Evolutionary conservation across 148 eudicot genomes (phyloP).

Genomic region (Silene conica): DNA sequence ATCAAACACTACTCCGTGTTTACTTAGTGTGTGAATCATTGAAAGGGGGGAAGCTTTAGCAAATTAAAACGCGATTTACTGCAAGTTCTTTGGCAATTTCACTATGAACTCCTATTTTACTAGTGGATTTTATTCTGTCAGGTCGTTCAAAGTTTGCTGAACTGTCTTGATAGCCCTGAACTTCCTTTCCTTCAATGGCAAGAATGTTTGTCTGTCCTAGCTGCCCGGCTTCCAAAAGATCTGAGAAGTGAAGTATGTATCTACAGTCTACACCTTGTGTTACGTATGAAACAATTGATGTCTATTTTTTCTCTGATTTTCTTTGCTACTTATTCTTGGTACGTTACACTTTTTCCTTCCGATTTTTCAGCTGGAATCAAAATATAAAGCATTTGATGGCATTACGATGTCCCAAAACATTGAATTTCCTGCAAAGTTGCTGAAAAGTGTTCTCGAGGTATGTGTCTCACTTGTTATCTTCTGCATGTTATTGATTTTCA

Average conservation of each 20-base stretch:
- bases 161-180: constrained; percentile 91
- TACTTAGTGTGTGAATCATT: background rate
- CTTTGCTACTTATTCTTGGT: background rate
- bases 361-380: constrained; percentile 71
- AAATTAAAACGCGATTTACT: background rate
- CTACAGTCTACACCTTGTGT: background rate
- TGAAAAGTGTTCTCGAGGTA: constrained; percentile 83
- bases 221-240: constrained; percentile 92
- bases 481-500: background rate
- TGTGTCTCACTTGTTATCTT: constrained; percentile 17
- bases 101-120: background rate
- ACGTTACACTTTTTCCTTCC: constrained; percentile 10
- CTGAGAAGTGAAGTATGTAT: constrained; percentile 65
- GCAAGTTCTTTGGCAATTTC: background rate
- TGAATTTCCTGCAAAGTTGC: constrained; percentile 88
- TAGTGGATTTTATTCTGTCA: constrained; percentile 26
- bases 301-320: background rate
- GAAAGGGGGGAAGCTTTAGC: constrained; percentile 5
- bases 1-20: too few species aligned
- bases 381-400: constrained; percentile 58
- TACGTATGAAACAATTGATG: constrained; percentile 8
- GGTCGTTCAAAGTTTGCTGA: constrained; percentile 83
- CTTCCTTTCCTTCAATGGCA: constrained; percentile 99
- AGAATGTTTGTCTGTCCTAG: constrained; percentile 91
- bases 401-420: constrained; percentile 47